phyloP scores from a whole-genome alignment of 1,284 basidiomycete genomes.

The Volvariella volvacea region DNA sequence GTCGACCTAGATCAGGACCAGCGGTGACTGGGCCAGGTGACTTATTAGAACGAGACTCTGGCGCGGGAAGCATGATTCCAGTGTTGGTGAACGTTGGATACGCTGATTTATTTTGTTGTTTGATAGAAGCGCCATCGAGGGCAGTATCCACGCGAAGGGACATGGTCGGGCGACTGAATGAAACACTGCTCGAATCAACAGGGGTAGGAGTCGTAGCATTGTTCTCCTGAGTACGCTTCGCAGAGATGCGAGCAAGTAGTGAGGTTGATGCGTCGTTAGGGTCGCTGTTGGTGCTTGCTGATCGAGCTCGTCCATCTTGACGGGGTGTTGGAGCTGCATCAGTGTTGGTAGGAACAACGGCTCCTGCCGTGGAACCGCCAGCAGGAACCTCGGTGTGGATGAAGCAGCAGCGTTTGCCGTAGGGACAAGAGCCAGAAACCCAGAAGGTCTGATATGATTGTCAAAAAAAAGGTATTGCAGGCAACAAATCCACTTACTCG shows the following conservation, averaged over 20 bases:
- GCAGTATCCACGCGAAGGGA: conserved; percentile 67
- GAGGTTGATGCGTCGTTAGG: conserved; percentile 66
- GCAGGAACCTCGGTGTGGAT: conserved; percentile 80
- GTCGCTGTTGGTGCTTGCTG: conserved; percentile 68
- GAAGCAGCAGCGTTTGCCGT: conserved; percentile 86
- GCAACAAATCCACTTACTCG: conserved; percentile 49
- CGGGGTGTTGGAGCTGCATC: conserved; percentile 42
- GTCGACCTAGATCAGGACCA: conserved; percentile 73
- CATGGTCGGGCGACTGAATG: conserved; percentile 56
- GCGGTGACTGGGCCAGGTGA: conserved; percentile 77
- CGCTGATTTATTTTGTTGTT: conserved; percentile 77
- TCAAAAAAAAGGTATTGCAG: conserved; percentile 8
- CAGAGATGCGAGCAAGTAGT: conserved; percentile 65
- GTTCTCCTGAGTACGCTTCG: conserved; percentile 52
- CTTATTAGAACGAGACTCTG: conserved; percentile 51
- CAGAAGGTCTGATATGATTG: conserved; percentile 65
- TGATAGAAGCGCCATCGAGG: conserved; percentile 47
- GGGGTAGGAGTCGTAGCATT: conserved; percentile 39
- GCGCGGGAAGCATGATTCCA: conserved; percentile 58
- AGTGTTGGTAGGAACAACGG: conserved; percentile 34
- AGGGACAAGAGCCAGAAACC: conserved; percentile 86
- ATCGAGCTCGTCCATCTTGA: conserved; percentile 57
- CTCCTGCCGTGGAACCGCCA: conserved; percentile 32
- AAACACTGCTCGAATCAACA: conserved; percentile 34
- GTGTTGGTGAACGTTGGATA: conserved; percentile 73